Evolutionary conservation across 371 early-diverging fungal genomes (phyloP), one percentile per base, ranked within the genome.

Genomic region (Parasitella parasitica): DNA sequence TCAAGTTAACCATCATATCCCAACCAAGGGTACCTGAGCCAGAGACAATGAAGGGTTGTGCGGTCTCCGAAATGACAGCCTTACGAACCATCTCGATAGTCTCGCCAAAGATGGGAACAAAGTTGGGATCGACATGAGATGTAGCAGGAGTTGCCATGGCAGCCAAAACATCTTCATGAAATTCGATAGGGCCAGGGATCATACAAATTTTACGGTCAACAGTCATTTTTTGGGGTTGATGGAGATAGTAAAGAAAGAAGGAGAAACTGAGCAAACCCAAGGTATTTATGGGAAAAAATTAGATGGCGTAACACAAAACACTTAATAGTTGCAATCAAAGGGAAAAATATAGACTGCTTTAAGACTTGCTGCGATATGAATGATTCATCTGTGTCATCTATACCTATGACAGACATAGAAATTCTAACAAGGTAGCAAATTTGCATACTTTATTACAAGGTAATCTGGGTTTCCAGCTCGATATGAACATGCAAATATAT

Each of bases 121-220:
- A 97, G 57, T 75, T 69, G 50, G 96, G 94, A 58, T 91, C 92
- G 28, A 94, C 92, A 75, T 97, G 98, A n/a, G 95, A 92, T 18
- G 91, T 92, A 27, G 96, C 94, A 15, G 91, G 90, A 26, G 94
- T 91, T 70, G 89, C 77, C 91, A 96, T 93, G 36, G 94, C 89
- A 46, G 80, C 70, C 20, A 96, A 82, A 24, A 92, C 93, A 60
- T 87, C 90, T 65, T 86, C 84, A 67, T 94, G 90, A 85, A 93
- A 94, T 86, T 97, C 95, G 65, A 95, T 89, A 41, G 96, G 97
- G 86, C 90, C 91, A 60, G 94, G 94, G 70, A 95, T 93, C 89
- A 95, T 94, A 82, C 92, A 93, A 49, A 94, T 84, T 69, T 90
- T 90, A 71, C 82, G 91, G 35, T 59, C 51, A 22, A 30, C 26